phyloP scores from a whole-genome alignment of 2,329 filamentous ascomycete species.

The Fusarium avenaceum region DNA sequence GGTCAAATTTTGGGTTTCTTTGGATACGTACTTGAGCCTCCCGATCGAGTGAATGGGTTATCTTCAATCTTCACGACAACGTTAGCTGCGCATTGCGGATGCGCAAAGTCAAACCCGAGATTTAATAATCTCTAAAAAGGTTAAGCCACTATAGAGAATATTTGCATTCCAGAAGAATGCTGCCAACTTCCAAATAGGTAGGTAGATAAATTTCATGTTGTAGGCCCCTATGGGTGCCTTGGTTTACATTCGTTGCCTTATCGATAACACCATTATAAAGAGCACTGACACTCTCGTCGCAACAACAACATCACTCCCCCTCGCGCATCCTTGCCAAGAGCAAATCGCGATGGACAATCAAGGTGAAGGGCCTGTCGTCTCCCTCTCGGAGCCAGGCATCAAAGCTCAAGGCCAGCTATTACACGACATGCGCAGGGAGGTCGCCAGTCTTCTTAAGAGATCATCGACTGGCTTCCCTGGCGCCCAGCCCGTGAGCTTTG shows the following conservation, averaged over 20 bases:
- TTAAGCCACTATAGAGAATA: too few species aligned
- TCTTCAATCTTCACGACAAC: background rate
- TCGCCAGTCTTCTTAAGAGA: constrained; percentile 81
- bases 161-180: background rate
- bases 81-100: background rate
- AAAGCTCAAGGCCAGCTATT: constrained; percentile 74
- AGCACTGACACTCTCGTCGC: constrained; percentile 14
- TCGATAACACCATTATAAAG: constrained; percentile 30
- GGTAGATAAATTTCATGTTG: background rate
- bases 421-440: constrained; percentile 74
- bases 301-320: constrained; percentile 13
- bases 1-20: too few species aligned
- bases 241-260: constrained; percentile 14
- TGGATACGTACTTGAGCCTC: too few species aligned
- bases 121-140: background rate
- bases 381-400: constrained; percentile 73
- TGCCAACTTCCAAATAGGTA: background rate
- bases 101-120: background rate
- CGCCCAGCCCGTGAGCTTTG: constrained; percentile 95
- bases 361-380: constrained; percentile 57
- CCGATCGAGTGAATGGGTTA: background rate
- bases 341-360: constrained; percentile 49
- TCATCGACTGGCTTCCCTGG: constrained; percentile 81
- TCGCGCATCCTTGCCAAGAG: constrained; percentile 7
- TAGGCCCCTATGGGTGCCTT: background rate